A percentile compares a stretch with the other conserved stretches of the same genome.
phyloP scores from a whole-genome alignment of 345 rosid genomes.

The Jatropha curcas region DNA sequence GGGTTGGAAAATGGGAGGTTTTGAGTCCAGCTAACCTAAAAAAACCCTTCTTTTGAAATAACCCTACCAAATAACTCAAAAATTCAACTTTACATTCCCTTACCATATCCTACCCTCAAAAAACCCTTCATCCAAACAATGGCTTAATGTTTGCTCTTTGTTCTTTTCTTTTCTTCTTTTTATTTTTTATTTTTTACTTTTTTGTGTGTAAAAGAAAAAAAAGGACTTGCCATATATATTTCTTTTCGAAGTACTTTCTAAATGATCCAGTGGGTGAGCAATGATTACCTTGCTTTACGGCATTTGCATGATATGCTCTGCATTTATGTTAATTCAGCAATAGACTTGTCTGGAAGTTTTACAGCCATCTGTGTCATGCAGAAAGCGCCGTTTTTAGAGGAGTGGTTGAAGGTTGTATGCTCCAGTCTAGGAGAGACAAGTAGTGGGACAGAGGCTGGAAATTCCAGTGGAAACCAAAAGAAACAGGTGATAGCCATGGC shows the following conservation, averaged over 20 bases:
- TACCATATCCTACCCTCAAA: too few species aligned
- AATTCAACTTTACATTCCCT: too few species aligned
- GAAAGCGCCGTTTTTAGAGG: conserved; percentile 82
- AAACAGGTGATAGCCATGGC: conserved; percentile 72
- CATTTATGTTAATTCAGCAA: neutral
- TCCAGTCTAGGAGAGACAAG: conserved; percentile 46
- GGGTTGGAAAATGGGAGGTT: too few species aligned
- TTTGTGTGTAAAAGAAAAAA: too few species aligned
- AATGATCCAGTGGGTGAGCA: neutral
- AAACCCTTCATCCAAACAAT: too few species aligned
- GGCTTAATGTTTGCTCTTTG: neutral
- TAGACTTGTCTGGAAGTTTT: neutral
- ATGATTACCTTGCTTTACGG: neutral
- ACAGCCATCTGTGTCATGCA: conserved; percentile 29
- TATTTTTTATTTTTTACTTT: too few species aligned
- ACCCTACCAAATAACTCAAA: too few species aligned
- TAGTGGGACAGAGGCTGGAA: conserved; percentile 29
- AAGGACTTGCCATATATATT: too few species aligned
- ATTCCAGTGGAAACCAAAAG: conserved; percentile 53
- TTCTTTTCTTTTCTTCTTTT: neutral
- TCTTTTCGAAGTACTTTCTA: too few species aligned
- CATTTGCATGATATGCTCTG: neutral
- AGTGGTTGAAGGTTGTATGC: conserved; percentile 75
- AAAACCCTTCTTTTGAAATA: too few species aligned
- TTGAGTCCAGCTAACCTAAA: too few species aligned